Percentiles rank a stretch among this genome's conserved stretches.
Conservation (phyloP, 1,284 basidiomycete species). For the Heterobasidion annosum region DNA sequence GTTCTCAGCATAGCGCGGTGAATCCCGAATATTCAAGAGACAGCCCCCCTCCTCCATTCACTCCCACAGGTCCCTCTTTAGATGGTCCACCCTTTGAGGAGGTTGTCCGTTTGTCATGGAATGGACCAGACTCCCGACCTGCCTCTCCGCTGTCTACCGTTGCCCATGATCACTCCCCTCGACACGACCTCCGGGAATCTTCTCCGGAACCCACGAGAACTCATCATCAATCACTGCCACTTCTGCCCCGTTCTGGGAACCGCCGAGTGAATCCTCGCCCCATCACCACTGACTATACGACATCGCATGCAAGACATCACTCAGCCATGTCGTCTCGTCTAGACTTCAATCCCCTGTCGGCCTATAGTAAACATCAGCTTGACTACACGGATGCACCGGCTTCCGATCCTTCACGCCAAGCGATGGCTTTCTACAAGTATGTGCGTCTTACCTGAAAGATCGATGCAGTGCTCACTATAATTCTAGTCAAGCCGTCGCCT, state of each 20-base stretch:
- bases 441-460: conserved; percentile 9
- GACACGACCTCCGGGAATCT: not conserved
- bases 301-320: not conserved
- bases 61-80: conserved; percentile 25
- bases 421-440: conserved; percentile 50
- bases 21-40: not conserved
- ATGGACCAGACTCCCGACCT: conserved; percentile 19
- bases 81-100: conserved; percentile 32
- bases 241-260: no score
- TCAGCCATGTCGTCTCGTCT: conserved; percentile 9
- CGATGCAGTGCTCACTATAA: not conserved
- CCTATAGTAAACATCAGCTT: conserved; percentile 25
- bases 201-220: not conserved
- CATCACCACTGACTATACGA: not conserved
- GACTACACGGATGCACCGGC: conserved; percentile 8
- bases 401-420: conserved; percentile 11
- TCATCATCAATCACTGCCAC: not conserved
- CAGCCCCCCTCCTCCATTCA: conserved; percentile 33
- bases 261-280: not conserved
- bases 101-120: conserved; percentile 16
- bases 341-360: conserved; percentile 36
- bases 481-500: conserved; percentile 15
- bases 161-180: not conserved
- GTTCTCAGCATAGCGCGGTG: not conserved
- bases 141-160: conserved; percentile 20